These are phyloP conservation scores for Nidularia pulvinata DNA, from an alignment of 768 basidiomycete species.

Conservation along the genomic window DNA sequence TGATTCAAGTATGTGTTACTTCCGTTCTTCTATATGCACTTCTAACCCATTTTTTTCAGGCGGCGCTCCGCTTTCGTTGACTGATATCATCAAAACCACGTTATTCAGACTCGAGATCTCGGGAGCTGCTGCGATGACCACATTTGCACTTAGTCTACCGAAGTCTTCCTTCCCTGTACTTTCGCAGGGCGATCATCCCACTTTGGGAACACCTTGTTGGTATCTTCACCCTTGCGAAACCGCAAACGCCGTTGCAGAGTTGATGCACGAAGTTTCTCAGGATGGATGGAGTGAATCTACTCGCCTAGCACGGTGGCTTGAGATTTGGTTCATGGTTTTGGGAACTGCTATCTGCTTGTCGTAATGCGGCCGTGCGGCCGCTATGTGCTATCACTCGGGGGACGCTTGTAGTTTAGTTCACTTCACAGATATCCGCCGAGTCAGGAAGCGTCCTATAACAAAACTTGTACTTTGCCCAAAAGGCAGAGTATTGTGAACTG, in stretches of 20 bases:
- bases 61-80: slow-evolving; percentile 61
- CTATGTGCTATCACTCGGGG: slow-evolving; percentile 1
- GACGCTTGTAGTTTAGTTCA: too few species aligned
- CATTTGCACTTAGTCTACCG: slow-evolving; percentile 53
- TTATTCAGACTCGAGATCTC: slow-evolving; percentile 56
- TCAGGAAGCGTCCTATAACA: too few species aligned
- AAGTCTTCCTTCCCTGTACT: slow-evolving; percentile 69
- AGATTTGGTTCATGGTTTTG: slow-evolving; percentile 80
- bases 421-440: too few species aligned
- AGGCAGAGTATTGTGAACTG: too few species aligned
- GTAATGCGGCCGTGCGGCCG: neutral
- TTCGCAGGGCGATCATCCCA: slow-evolving; percentile 88
- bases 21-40: neutral
- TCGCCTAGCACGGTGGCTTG: slow-evolving; percentile 50
- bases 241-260: slow-evolving; percentile 61
- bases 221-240: slow-evolving; percentile 90
- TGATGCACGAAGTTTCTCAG: slow-evolving; percentile 49
- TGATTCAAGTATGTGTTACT: slow-evolving; percentile 57
- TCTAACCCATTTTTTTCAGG: slow-evolving; percentile 35
- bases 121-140: slow-evolving; percentile 39
- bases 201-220: slow-evolving; percentile 74
- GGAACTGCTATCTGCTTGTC: slow-evolving; percentile 26
- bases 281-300: slow-evolving; percentile 25
- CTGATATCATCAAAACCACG: slow-evolving; percentile 52
- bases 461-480: too few species aligned